phyloP scores from a whole-genome alignment of 2,329 filamentous ascomycete species.

The Sordariomycetes sp. region DNA sequence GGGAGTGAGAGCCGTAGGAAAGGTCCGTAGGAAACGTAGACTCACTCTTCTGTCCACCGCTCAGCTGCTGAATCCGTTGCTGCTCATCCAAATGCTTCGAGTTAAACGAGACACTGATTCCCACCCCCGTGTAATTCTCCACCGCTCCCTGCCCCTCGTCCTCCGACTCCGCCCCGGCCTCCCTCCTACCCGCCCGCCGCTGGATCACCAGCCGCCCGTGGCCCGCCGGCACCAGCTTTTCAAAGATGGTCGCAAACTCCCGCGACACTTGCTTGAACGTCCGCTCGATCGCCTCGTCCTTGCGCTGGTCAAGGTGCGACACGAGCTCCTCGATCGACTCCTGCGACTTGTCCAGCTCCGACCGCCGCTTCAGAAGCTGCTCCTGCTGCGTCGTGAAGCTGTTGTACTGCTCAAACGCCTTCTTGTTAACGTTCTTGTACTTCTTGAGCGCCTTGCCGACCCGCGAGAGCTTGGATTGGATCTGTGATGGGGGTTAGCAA shows the following conservation, averaged over 20 bases:
- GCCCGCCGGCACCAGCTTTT: slow-evolving; percentile 86
- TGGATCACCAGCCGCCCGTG: slow-evolving; percentile 89
- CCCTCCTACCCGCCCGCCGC: slow-evolving; percentile 65
- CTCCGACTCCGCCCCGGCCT: slow-evolving; percentile 51
- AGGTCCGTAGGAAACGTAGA: slow-evolving; percentile 10
- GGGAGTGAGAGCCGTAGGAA: not conserved
- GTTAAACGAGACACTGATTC: slow-evolving; percentile 97
- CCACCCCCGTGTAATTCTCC: slow-evolving; percentile 92
- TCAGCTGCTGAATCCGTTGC: slow-evolving; percentile 93
- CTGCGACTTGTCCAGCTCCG: slow-evolving; percentile 78
- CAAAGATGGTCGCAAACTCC: slow-evolving; percentile 87
- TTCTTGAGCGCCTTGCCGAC: slow-evolving; percentile 91
- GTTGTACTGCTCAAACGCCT: slow-evolving; percentile 97
- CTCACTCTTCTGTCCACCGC: slow-evolving; percentile 93
- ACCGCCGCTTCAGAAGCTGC: slow-evolving; percentile 67
- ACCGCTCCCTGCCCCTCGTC: slow-evolving; percentile 58
- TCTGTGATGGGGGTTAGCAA: slow-evolving; percentile 20
- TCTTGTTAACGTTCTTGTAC: slow-evolving; percentile 97
- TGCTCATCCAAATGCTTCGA: slow-evolving; percentile 92
- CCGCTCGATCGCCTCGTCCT: slow-evolving; percentile 95
- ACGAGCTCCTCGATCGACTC: slow-evolving; percentile 86
- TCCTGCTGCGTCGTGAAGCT: slow-evolving; percentile 91
- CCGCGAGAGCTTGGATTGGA: slow-evolving; percentile 63
- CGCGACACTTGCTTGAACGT: slow-evolving; percentile 97
- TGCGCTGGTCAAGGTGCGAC: slow-evolving; percentile 80